Base-by-base conservation (phyloP, 2,329 filamentous ascomycete species). In the Cadophora sp. region DNA sequence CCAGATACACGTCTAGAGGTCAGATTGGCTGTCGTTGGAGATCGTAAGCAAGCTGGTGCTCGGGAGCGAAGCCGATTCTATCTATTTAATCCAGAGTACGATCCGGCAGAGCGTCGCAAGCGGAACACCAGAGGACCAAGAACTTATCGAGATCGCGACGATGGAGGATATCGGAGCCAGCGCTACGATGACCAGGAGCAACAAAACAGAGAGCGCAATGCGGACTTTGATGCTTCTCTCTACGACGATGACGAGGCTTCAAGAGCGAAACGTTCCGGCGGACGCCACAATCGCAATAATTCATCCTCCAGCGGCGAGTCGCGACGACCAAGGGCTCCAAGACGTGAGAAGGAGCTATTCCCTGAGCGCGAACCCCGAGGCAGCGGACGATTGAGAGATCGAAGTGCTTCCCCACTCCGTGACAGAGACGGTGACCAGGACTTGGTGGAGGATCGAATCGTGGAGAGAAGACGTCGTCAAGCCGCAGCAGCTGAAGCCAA, bases 31-130 rank as follows among this genome's bases (percentile, higher is more conserved):
- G 86, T 94, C 6, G 83, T 85, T 29, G 85, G 88, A 26, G 96
- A 99, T 80, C 91, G 86, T 77, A 99, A 99, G 80, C 87, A 89
- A 75, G 87, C 84, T 53, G 91, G 92, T 50, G 95, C 96, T 1
- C 88, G 93, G 12, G 86, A 91, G 62, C 87, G 92, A 69, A 98
- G 95, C 80, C 87, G 93, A 14, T 98, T 97, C 82, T 99, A 99
- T 78, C 88, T 97, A 43, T 86, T 96, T 75, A 92, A 98, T 74
- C 95, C 95, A 0, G 92, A 97, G 74, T 89, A 94, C 77, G 94
- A 97, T 75, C 93, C 91, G 2, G 89, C 90, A 73, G 93, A 92
- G 80, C 87, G 88, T 63, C 83, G 89, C 70, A 86, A 89, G 68
- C 84, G 83, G 68, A 83, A 46, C 26, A 78, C 79, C 16, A 75